phyloP scores from a whole-genome alignment of 2,329 filamentous ascomycete genomes.

The Leptographium flavum region DNA sequence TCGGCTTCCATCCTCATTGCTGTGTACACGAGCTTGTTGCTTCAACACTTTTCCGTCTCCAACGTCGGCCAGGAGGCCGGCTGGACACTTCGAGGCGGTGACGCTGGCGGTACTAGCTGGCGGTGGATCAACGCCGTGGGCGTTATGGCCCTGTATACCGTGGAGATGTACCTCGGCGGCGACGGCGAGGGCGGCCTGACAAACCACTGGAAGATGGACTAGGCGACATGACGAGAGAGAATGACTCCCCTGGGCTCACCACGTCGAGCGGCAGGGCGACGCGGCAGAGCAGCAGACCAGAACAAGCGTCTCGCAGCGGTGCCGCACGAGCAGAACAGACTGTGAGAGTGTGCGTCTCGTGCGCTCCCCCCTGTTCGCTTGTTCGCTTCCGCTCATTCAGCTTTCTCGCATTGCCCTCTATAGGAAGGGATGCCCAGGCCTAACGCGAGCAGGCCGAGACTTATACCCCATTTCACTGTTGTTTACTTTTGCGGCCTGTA shows the following conservation, averaged over 20 bases:
- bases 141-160: conserved; percentile 79
- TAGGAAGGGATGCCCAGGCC: neutral
- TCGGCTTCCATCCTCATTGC: conserved; percentile 88
- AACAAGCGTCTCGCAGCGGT: neutral
- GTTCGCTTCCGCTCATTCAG: neutral
- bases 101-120: conserved; percentile 74
- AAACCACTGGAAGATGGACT: conserved; percentile 90
- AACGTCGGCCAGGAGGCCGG: conserved; percentile 48
- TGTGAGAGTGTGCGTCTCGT: neutral
- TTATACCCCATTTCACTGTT: conserved; percentile 1
- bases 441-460: neutral
- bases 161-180: conserved; percentile 78
- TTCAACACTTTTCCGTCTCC: conserved; percentile 80
- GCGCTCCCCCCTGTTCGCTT: neutral
- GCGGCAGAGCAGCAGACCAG: neutral
- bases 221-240: conserved; percentile 18
- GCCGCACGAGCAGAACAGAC: neutral
- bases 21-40: conserved; percentile 86
- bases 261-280: neutral
- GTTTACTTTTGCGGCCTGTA: conserved; percentile 1
- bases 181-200: conserved; percentile 62
- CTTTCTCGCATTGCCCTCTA: neutral
- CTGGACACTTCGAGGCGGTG: conserved; percentile 77
- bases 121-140: conserved; percentile 84
- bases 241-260: neutral